A percentile compares a stretch with the other conserved stretches of the same genome.
These are phyloP conservation scores for Phylloporus sp. DNA, from an alignment of 1,284 basidiomycete species.

Conservation along the genomic window DNA sequence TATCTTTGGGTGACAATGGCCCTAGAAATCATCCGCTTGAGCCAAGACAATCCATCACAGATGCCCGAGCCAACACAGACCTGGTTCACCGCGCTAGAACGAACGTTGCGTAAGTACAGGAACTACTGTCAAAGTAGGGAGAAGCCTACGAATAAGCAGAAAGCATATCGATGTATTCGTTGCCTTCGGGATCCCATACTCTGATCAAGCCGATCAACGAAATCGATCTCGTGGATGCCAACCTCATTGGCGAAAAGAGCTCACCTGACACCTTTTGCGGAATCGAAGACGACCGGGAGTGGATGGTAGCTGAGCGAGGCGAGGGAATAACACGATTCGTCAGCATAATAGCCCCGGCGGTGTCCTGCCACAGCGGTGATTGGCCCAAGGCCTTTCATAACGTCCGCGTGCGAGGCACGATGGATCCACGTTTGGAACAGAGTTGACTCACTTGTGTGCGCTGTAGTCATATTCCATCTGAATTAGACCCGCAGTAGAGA, in stretches of 20 bases:
- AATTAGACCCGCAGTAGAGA: conserved; percentile 74
- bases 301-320: conserved; percentile 84
- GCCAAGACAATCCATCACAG: conserved; percentile 12
- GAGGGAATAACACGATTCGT: conserved; percentile 33
- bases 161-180: conserved; percentile 94
- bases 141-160: conserved; percentile 89
- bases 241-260: conserved; percentile 43
- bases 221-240: not conserved
- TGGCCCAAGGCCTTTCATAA: conserved; percentile 6
- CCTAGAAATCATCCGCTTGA: conserved; percentile 46
- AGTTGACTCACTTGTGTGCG: conserved; percentile 82
- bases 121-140: conserved; percentile 1
- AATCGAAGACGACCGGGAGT: conserved; percentile 93
- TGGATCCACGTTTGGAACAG: conserved; percentile 1
- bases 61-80: conserved; percentile 41
- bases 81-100: conserved; percentile 82
- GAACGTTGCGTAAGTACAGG: conserved; percentile 11
- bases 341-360: conserved; percentile 9
- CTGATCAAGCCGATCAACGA: conserved; percentile 44
- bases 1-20: conserved; percentile 95
- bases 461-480: conserved; percentile 82
- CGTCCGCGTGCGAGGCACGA: conserved; percentile 1
- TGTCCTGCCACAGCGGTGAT: conserved; percentile 14
- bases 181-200: conserved; percentile 96
- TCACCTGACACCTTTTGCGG: conserved; percentile 87